Evolutionary conservation across 129 eudicot genomes (phyloP), one percentile per base, ranked within the genome.

Genomic region (Ambrosia trifida): DNA sequence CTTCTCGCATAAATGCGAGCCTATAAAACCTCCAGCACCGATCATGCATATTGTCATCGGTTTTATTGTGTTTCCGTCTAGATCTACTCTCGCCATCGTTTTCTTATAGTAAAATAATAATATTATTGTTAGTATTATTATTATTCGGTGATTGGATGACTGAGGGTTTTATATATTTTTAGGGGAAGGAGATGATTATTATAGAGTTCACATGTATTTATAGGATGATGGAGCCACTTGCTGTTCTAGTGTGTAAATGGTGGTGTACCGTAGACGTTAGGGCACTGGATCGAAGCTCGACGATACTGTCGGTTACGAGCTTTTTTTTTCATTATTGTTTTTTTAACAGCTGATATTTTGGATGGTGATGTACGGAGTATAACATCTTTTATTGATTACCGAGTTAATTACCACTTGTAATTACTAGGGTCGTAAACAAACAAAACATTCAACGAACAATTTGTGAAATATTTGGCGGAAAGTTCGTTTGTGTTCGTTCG

Each of bases 21-120:
- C 99, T n/a, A 94, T 94, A 93, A 94, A 94, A 2, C 99, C 99
- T 49, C 99, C 99, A 64, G 96, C 97, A 1, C 99, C 99, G 51
- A 94, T 94, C 97, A 90, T 90, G 73, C 99, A 94, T 69, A 90
- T 94, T 4, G 98, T 87, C 4, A 94, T 78, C 79, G 93, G 83
- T 53, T 77, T 77, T 2, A 94, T 90, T 53, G 87, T 79, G 1
- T 85, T 89, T 14, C 98, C 98, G 82, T 94, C 98, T 73, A 94
- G 97, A 94, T 94, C 97, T 77, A 85, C 76, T 73, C 96, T 83
- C 52, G 70, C 76, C 84, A 83, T 68, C 81, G 82, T 58, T 24
- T 24, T 24, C 0, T 24, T 24, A 24, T 24, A n/a, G n/a, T n/a
- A n/a, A n/a, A n/a, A n/a, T 24, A 24, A 0, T 24, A 24, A 0